Evolutionary conservation across 441 rosid species (phyloP), one percentile per base, ranked within the genome.

Genomic region (Gossypium laxum): DNA sequence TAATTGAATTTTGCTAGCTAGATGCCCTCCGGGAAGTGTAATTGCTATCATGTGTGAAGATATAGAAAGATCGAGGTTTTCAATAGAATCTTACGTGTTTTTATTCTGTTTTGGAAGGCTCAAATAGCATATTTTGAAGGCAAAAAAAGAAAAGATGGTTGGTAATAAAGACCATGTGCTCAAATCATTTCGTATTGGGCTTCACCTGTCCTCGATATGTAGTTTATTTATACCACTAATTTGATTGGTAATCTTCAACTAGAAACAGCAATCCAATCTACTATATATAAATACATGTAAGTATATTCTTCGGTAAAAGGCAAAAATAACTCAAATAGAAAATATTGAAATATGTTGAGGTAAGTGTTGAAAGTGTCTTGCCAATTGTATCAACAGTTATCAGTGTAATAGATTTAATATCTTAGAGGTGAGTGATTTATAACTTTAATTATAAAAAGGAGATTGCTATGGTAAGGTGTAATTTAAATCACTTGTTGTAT

Each of bases 141-240:
- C 38, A 32, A 32, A 3, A 26, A 26, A 30, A 24, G 3, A 30
- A 22, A 24, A 19, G 76, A 58, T 24, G 66, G 76, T 30, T 65
- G 63, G 56, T 14, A 15, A 76, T 32, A 61, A 14, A 48, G 28
- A 61, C 72, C 89, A 87, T 85, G 89, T 85, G 91, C 72, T 54
- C 75, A 77, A 83, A 87, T 87, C 89, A 85, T 87, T 32, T 85
- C 80, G 82, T 24, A 68, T 74, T 79, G 83, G 78, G 72, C 79
- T 81, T 81, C 72, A 5, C 76, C 72, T 80, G 79, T 77, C 83
- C 72, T 69, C 45, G 3, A 70, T 15, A 60, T 64, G 10, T 34
- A 14, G 60, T 63, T 76, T 76, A n/a, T 74, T 76, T 71, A 69
- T 75, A 76, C 32, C 70, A 67, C 67, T 72, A 32, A 5, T 32